phyloP scores from a whole-genome alignment of 73 alveolate genomes.

The Paramecium bursaria region DNA sequence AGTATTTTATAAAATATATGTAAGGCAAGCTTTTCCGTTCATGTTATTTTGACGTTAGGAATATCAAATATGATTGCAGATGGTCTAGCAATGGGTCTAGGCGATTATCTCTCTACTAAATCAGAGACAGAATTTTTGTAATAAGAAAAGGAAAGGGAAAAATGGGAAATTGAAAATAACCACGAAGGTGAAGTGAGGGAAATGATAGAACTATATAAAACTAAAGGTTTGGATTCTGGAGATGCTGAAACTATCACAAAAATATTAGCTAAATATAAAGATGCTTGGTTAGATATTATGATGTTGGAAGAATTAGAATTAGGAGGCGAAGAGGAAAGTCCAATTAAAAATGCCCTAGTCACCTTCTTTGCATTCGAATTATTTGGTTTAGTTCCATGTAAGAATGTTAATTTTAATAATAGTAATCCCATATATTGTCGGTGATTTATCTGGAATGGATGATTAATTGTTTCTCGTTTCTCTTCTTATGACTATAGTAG shows the following conservation, averaged over 20 bases:
- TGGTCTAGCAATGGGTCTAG: conserved; percentile 65
- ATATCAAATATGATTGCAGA: conserved; percentile 46
- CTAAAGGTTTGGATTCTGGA: conserved; percentile 59
- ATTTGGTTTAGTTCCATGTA: conserved; percentile 66
- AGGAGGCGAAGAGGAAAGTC: conserved; percentile 63
- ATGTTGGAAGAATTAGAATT: conserved; percentile 69
- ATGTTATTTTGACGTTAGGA: conserved; percentile 11
- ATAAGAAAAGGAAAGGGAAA: conserved; percentile 39
- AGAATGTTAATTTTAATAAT: background rate
- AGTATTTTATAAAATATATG: too few species aligned
- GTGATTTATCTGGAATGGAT: too few species aligned
- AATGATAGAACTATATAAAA: conserved; percentile 36
- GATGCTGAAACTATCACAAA: conserved; percentile 41
- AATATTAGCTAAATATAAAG: conserved; percentile 41
- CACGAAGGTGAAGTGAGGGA: conserved; percentile 64
- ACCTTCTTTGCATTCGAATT: conserved; percentile 58
- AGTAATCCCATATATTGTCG: conserved; percentile 43
- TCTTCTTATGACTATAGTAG: conserved; percentile 14
- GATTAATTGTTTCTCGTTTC: background rate
- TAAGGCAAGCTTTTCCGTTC: conserved; percentile 1
- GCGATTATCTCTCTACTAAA: conserved; percentile 65
- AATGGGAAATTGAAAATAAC: conserved; percentile 70
- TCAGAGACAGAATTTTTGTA: conserved; percentile 49
- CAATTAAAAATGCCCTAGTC: conserved; percentile 51
- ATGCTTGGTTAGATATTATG: conserved; percentile 64